Evolutionary conservation across 768 basidiomycete genomes (phyloP), one percentile per base, ranked within the genome.

Genomic region (Mrakia gelida): DNA sequence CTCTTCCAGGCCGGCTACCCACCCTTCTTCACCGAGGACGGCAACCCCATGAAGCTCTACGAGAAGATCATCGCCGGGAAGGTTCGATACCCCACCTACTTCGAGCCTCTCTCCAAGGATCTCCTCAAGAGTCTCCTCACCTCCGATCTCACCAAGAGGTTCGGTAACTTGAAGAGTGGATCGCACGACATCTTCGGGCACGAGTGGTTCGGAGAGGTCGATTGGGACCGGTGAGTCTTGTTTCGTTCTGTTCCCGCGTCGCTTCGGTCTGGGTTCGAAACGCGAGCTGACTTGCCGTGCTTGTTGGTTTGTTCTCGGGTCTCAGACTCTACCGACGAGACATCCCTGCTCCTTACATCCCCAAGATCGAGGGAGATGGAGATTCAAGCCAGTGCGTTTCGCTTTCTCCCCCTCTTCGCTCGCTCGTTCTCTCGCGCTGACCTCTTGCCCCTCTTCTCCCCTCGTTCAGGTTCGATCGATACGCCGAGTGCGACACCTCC

Each of bases 311-410:
- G 10, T n/a, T n/a, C 9, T 13, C 11, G 11, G 45, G 11, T 59
- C 9, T 13, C 59, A 91, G 90, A 84, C 85, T 98, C 74, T 88
- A 88, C 81, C 87, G 88, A 70, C 87, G 94, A 81, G 94, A 98
- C 82, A 98, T 99, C 75, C 92, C 92, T 21, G 93, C 97, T 32
- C 97, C 97, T 3, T 99, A 97, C 85, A 86, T 98, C 72, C 97
- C 97, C 18, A 91, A 91, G 83, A 94, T 98, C 70, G 88, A 86
- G 49, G 91, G 94, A 13, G 97, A 98, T 16, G 97, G 97, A 0
- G 97, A 99, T 84, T 92, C 96, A 8, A 94, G 92, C 89, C 86
- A 87, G 85, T 87, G 68, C 82, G 85, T 85, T 11, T 16, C 28
- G n/a, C n/a, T n/a, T n/a, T n/a, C 26, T 23, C 15, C 68, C 38